Evolutionary conservation across 2,329 filamentous ascomycete genomes (phyloP).

Genomic region (Penicillium crustosum): DNA sequence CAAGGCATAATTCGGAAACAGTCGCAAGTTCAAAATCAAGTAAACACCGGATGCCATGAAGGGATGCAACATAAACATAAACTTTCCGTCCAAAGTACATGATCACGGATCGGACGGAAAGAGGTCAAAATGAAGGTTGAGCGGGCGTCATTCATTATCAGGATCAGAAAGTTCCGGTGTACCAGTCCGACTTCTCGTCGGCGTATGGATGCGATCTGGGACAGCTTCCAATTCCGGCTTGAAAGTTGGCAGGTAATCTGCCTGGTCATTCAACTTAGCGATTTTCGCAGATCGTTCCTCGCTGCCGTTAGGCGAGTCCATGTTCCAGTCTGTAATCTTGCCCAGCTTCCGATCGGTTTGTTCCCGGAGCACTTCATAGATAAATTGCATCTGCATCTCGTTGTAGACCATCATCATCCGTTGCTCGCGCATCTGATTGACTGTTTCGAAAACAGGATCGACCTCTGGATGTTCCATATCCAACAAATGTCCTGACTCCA

Average conservation of each 20-base stretch:
- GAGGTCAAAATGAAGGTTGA: slow-evolving; percentile 4
- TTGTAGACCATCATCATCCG: slow-evolving; percentile 95
- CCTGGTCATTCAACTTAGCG: slow-evolving; percentile 34
- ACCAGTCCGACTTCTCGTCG: slow-evolving; percentile 30
- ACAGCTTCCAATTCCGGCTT: slow-evolving; percentile 41
- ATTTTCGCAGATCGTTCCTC: slow-evolving; percentile 39
- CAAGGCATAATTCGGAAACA: slow-evolving; percentile 2
- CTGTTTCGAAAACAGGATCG: slow-evolving; percentile 75
- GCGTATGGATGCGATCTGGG: slow-evolving; percentile 25
- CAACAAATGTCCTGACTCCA: slow-evolving; percentile 70
- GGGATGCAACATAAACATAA: slow-evolving; percentile 25
- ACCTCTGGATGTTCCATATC: slow-evolving; percentile 45
- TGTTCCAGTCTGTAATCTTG: slow-evolving; percentile 16
- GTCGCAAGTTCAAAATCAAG: slow-evolving; percentile 14
- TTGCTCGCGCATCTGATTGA: slow-evolving; percentile 80
- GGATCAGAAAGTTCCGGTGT: slow-evolving; percentile 33
- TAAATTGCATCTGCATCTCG: slow-evolving; percentile 77
- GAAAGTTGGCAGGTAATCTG: slow-evolving; percentile 29
- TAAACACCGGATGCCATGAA: slow-evolving; percentile 27
- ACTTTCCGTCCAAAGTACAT: slow-evolving; percentile 25
- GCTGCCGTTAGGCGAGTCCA: slow-evolving; percentile 17
- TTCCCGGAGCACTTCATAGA: slow-evolving; percentile 82
- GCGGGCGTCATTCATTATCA: slow-evolving; percentile 31
- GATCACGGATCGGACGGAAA: slow-evolving; percentile 8
- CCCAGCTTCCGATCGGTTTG: slow-evolving; percentile 38